Percentiles rank a stretch among this genome's conserved stretches.
These are phyloP conservation scores for Rhynchosporium agropyri DNA, from an alignment of 2,329 filamentous ascomycete genomes.

Conservation along the genomic window DNA sequence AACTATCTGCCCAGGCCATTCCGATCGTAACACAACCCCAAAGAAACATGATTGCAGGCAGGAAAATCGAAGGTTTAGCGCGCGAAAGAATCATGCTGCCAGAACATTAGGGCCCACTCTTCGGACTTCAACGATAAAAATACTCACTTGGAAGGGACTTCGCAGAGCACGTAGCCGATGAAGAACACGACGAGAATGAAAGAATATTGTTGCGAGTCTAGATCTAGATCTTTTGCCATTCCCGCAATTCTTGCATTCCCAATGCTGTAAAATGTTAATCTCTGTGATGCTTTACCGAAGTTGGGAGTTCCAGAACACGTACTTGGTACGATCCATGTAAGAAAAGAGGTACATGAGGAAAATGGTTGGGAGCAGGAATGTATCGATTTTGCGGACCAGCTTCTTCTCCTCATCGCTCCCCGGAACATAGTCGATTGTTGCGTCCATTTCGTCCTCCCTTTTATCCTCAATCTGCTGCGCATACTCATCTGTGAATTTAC, in stretches of 20 bases:
- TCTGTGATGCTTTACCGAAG: not conserved
- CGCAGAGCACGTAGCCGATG: slow-evolving; percentile 54
- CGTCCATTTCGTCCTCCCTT: too few relatives aligned
- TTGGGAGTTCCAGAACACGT: too few relatives aligned
- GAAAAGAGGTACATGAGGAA: not conserved
- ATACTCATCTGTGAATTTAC: too few relatives aligned
- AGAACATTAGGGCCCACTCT: too few relatives aligned
- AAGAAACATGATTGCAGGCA: slow-evolving; percentile 47
- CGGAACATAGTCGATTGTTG: too few relatives aligned
- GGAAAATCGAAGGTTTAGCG: slow-evolving; percentile 49
- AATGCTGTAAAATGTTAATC: not conserved
- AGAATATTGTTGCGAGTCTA: slow-evolving; percentile 27
- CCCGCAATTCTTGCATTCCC: slow-evolving; percentile 58
- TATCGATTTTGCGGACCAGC: not conserved
- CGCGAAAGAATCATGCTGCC: slow-evolving; percentile 47
- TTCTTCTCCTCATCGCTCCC: not conserved
- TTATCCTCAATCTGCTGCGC: too few relatives aligned
- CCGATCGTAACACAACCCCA: slow-evolving; percentile 55
- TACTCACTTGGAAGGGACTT: slow-evolving; percentile 49
- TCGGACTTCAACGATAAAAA: too few relatives aligned
- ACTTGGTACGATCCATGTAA: not conserved
- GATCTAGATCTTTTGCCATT: slow-evolving; percentile 53
- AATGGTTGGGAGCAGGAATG: not conserved
- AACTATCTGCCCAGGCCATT: slow-evolving; percentile 53
- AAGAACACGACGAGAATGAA: slow-evolving; percentile 46